Evolutionary conservation across 331 rosid species (phyloP).

Genomic region (Spiraea crenata): DNA sequence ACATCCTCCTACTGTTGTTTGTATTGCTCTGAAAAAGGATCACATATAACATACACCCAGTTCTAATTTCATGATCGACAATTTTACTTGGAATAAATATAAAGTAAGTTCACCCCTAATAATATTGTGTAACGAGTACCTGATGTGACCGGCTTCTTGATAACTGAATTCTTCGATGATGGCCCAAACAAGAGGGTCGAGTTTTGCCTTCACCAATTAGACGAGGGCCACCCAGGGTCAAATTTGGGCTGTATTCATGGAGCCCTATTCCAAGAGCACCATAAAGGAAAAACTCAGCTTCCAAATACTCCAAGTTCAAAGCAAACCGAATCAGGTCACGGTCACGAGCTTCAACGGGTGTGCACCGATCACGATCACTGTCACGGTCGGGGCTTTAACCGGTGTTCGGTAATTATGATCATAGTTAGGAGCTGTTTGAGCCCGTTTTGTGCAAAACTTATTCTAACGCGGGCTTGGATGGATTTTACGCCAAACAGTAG

Average conservation of each 20-base stretch:
- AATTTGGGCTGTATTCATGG: neutral
- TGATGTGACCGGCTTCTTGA: constrained; percentile 31
- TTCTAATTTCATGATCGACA: no score
- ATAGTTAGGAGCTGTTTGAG: no score
- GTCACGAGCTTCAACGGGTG: constrained; percentile 16
- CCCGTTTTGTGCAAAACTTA: no score
- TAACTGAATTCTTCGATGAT: constrained; percentile 20
- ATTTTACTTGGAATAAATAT: no score
- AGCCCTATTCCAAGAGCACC: constrained; percentile 27
- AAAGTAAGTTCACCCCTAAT: no score
- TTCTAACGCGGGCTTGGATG: no score
- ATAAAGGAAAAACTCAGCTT: constrained; percentile 14
- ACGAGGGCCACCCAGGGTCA: constrained; percentile 12
- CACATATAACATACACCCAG: no score
- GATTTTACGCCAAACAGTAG: no score
- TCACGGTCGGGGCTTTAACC: no score
- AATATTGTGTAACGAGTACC: neutral
- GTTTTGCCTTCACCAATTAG: constrained; percentile 24
- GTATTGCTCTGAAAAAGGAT: constrained; percentile 25
- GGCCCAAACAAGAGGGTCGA: constrained; percentile 5
- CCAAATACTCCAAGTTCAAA: constrained; percentile 23
- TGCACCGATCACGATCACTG: no score
- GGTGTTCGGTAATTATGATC: no score
- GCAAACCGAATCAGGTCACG: constrained; percentile 19
- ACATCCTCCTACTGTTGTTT: constrained; percentile 15